Percentiles rank a stretch among this genome's conserved stretches.
These are phyloP conservation scores for Beauveria rudraprayagi DNA, from an alignment of 2,329 filamentous ascomycete species.

Conservation along the genomic window DNA sequence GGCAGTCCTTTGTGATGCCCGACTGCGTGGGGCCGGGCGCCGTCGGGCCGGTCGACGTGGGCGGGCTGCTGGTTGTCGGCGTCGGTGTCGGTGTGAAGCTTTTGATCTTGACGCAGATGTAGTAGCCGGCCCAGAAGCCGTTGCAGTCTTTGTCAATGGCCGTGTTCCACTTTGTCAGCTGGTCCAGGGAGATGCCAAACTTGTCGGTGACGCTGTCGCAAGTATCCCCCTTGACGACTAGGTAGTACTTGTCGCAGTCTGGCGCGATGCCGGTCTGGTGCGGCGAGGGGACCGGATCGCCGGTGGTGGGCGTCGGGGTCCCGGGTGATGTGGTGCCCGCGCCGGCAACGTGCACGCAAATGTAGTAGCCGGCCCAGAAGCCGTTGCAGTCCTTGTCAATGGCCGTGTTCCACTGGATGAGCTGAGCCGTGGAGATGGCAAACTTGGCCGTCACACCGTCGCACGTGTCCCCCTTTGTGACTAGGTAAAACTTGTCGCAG, in stretches of 20 bases:
- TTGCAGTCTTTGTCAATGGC: conserved; percentile 3
- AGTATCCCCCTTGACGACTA: neutral
- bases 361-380: neutral
- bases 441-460: conserved; percentile 1
- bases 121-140: neutral
- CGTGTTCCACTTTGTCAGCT: conserved; percentile 8
- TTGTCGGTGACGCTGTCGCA: conserved; percentile 1
- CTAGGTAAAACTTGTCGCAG: conserved; percentile 9
- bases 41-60: neutral
- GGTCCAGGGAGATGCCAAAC: neutral
- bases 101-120: neutral
- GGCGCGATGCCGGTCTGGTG: conserved; percentile 4
- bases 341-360: neutral
- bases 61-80: neutral
- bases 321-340: neutral
- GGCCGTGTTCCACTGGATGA: conserved; percentile 7
- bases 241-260: conserved; percentile 9
- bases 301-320: neutral
- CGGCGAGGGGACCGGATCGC: neutral
- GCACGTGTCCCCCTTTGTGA: neutral
- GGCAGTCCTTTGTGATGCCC: neutral
- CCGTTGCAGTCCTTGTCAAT: conserved; percentile 3
- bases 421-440: neutral
- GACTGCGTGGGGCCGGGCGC: neutral
- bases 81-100: neutral